phyloP scores from a whole-genome alignment of 306 rosid species.

The Rubus idaeus region DNA sequence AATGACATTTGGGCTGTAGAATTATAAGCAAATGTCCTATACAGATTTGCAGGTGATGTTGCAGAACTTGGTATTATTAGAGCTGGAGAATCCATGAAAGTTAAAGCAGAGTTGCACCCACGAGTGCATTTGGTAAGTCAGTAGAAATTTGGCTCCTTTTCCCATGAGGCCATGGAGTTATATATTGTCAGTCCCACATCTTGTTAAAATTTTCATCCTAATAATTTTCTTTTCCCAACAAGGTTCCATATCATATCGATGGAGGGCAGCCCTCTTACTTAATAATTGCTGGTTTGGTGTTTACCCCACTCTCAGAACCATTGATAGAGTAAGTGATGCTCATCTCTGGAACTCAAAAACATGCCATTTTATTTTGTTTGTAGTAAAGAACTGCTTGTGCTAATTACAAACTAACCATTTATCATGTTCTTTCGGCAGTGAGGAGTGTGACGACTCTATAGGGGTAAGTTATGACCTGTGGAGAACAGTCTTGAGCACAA shows the following conservation, averaged over 20 bases:
- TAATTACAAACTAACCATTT: conserved; percentile 1
- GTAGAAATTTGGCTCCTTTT: conserved; percentile 15
- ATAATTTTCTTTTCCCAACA: conserved; percentile 18
- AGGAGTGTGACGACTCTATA: conserved; percentile 85
- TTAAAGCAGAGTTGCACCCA: conserved; percentile 62
- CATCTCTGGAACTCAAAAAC: conserved; percentile 19
- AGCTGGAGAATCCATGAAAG: conserved; percentile 64
- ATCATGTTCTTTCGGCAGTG: conserved; percentile 47
- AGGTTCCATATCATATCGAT: conserved; percentile 90
- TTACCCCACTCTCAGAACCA: conserved; percentile 96
- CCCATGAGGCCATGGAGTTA: neutral
- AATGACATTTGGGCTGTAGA: neutral
- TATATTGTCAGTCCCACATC: conserved; percentile 14
- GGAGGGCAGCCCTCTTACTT: conserved; percentile 92
- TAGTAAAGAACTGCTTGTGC: neutral
- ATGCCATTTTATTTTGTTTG: neutral
- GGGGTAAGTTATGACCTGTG: conserved; percentile 60
- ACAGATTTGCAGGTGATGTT: conserved; percentile 94
- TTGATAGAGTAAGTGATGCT: conserved; percentile 73
- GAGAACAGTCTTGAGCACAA: conserved; percentile 12
- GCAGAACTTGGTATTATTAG: conserved; percentile 88
- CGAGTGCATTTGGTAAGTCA: conserved; percentile 84
- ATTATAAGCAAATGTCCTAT: conserved; percentile 20
- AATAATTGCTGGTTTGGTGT: conserved; percentile 93
- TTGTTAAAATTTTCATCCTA: conserved; percentile 21